A percentile compares a stretch with the other conserved stretches of the same genome.
Conservation (phyloP, 306 rosid species). For the Ormosia emarginata region DNA sequence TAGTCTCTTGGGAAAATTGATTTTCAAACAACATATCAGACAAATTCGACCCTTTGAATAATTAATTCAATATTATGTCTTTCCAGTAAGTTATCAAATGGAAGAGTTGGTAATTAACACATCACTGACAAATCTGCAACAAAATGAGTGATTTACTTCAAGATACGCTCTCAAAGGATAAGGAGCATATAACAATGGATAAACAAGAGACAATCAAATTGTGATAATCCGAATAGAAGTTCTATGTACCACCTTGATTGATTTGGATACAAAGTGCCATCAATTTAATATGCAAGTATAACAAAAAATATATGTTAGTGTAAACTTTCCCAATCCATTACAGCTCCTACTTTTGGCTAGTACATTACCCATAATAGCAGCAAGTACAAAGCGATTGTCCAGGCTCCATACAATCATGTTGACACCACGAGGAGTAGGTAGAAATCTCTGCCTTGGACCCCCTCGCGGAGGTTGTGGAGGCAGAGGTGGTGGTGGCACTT, state of each 20-base stretch:
- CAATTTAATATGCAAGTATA: neutral
- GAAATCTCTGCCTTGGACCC: slow-evolving; percentile 84
- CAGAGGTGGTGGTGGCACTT: slow-evolving; percentile 89
- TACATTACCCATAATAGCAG: slow-evolving; percentile 87
- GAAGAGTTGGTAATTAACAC: neutral
- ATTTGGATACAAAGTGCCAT: neutral
- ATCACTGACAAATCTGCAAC: neutral
- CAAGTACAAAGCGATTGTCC: slow-evolving; percentile 91
- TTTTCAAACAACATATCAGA: neutral
- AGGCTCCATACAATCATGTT: slow-evolving; percentile 95
- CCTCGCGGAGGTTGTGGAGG: slow-evolving; percentile 94
- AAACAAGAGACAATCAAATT: neutral
- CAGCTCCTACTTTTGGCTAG: slow-evolving; percentile 3
- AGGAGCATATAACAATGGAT: neutral
- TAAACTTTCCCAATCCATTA: neutral
- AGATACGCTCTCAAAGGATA: neutral
- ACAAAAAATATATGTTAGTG: neutral
- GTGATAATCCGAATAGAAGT: neutral
- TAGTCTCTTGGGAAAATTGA: slow-evolving; percentile 1
- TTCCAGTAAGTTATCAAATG: neutral
- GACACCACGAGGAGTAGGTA: slow-evolving; percentile 92
- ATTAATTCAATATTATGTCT: neutral
- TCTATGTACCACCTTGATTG: neutral
- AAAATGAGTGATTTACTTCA: neutral
- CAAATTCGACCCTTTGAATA: neutral